Evolutionary conservation across 257 asterid species (phyloP), one percentile per base, ranked within the genome.

Genomic region (Craterostigma plantagineum): DNA sequence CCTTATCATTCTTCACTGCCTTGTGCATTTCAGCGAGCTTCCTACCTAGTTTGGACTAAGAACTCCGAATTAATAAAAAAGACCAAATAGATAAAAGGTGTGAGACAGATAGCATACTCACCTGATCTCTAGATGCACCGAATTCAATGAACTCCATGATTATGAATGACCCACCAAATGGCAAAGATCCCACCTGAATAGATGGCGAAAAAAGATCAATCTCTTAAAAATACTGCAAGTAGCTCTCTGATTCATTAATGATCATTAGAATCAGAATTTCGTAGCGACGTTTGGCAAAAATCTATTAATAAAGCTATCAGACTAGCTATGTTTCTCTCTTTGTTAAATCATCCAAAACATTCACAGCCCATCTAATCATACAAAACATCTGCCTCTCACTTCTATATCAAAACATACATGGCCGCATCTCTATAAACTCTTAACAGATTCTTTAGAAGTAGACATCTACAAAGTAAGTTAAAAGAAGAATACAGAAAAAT

Each of bases 1-100:
- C 98, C 45, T 79, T 82, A 18, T 52, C 61, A 4, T 82, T 78
- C 55, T 72, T 82, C 35, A 69, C 92, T 6, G 74, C 81, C 62
- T 72, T 87, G 64, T 87, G 95, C 97, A 87, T 87, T 68, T 79
- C 93, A 53, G 90, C 97, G 16, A 87, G 93, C 76, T 79, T 87
- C 80, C 92, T 73, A 57, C 97, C 97, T 66, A 87, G 69, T 57
- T 55, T 76, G 63, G 90, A 76, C 97, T 87, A 71, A 52, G 66
- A 58, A 59, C 65, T 60, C 71, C 62, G 35, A 52, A 68, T 23
- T 6, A 57, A 61, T 54, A 62, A 63, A 59, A 56, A n/a, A n/a
- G n/a, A n/a, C 10, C 2, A 16, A 42, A 47, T 4, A 9, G n/a
- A 34, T n/a, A 16, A 8, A 10, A n/a, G 6, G 35, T 14, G 14